Conservation (phyloP, 352 stramenopile genomes). For the Phytophthora litchii region DNA sequence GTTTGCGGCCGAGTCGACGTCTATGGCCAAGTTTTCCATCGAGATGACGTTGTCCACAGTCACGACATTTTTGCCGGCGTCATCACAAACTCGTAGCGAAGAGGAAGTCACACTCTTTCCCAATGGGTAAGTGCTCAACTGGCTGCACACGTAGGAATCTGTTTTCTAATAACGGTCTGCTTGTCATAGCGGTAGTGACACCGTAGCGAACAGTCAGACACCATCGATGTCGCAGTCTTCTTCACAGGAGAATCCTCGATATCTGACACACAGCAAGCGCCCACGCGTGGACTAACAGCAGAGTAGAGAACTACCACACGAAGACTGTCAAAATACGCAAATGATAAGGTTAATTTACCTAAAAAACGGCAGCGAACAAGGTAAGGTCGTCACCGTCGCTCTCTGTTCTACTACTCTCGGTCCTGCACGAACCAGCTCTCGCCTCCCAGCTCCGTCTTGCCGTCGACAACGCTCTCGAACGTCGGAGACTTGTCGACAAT, state of each 20-base stretch:
- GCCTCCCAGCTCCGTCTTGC: constrained; percentile 48
- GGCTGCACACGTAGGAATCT: background rate
- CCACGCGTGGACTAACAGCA: constrained; percentile 40
- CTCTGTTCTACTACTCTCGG: constrained; percentile 26
- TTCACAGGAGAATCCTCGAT: constrained; percentile 58
- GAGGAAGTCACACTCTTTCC: constrained; percentile 40
- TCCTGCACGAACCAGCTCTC: constrained; percentile 67
- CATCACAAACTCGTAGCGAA: constrained; percentile 60
- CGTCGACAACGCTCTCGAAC: constrained; percentile 56
- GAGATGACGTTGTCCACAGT: constrained; percentile 86
- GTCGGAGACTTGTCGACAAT: constrained; percentile 82
- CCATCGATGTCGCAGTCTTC: constrained; percentile 42
- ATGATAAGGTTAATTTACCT: constrained; percentile 41
- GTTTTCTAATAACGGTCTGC: background rate
- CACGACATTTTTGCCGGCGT: constrained; percentile 74
- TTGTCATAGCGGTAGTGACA: constrained; percentile 16
- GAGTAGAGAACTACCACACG: background rate
- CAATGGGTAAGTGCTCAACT: constrained; percentile 18
- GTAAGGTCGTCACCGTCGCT: constrained; percentile 1
- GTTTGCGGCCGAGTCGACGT: constrained; percentile 73
- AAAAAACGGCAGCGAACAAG: constrained; percentile 8
- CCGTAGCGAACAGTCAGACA: constrained; percentile 14
- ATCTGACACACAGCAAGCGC: constrained; percentile 70
- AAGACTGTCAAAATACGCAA: constrained; percentile 25
- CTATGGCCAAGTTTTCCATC: constrained; percentile 68